phyloP scores from a whole-genome alignment of 108 stramenopile genomes.

The Stephanodiscus triporus region DNA sequence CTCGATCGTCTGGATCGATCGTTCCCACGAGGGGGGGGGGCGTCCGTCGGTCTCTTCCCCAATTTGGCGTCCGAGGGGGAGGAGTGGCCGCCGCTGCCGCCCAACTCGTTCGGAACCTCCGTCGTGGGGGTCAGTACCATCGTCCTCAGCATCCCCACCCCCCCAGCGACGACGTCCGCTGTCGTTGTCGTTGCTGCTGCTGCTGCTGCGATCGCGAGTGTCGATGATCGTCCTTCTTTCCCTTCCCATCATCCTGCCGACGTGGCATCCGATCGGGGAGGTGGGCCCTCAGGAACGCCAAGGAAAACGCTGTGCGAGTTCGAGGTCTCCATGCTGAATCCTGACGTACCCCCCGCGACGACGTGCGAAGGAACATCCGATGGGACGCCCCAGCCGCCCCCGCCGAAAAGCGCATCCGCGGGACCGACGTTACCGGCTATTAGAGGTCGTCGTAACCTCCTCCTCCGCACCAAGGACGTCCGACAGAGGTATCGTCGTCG shows the following conservation, averaged over 20 bases:
- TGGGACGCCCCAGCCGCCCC: not conserved
- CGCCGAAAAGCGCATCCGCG: not conserved
- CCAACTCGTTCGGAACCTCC: not conserved
- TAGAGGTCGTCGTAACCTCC: not conserved
- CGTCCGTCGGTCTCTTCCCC: not conserved
- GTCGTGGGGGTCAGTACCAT: constrained; percentile 14
- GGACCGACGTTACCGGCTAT: not conserved
- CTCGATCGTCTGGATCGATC: not conserved
- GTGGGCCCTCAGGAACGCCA: constrained; percentile 26
- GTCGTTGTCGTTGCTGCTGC: not conserved
- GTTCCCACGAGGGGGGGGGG: not conserved
- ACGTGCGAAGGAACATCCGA: constrained; percentile 9
- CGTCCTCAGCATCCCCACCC: not conserved
- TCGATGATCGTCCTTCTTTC: not conserved
- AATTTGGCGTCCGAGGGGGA: not conserved
- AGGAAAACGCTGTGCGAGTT: constrained; percentile 23
- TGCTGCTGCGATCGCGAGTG: not conserved
- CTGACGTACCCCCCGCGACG: constrained; percentile 7
- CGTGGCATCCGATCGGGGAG: constrained; percentile 15
- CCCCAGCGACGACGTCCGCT: not conserved
- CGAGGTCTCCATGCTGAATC: constrained; percentile 25
- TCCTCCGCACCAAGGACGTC: constrained; percentile 6
- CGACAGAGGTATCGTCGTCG: not conserved
- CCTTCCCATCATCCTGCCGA: not conserved
- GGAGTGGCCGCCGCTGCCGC: not conserved